These are phyloP conservation scores for Eutrema salsugineum DNA, from an alignment of 441 rosid genomes.

Conservation along the genomic window DNA sequence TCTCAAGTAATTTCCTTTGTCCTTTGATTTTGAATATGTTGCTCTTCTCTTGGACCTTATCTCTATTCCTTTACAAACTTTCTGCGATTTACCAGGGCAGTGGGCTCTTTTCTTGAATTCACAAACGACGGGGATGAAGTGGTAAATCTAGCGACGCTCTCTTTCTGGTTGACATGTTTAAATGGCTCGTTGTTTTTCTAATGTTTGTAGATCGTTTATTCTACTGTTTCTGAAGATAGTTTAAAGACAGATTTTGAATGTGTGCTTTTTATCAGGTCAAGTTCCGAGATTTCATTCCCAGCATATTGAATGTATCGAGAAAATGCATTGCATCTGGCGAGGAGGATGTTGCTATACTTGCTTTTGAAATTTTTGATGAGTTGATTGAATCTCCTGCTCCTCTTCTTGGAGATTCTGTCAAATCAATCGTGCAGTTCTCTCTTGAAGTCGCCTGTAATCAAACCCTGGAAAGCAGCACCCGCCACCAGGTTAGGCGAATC, in stretches of 20 bases:
- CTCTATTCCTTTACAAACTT: conserved; percentile 13
- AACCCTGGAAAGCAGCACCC: conserved; percentile 82
- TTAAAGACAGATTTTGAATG: not conserved
- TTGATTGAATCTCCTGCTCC: conserved; percentile 99
- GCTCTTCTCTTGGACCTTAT: conserved; percentile 5
- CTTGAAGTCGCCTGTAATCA: conserved; percentile 97
- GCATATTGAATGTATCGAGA: conserved; percentile 94
- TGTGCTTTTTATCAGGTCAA: conserved; percentile 57
- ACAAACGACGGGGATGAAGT: conserved; percentile 81
- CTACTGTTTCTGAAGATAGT: not conserved
- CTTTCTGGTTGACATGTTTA: not conserved
- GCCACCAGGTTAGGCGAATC: conserved; percentile 78
- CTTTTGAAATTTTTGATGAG: conserved; percentile 99
- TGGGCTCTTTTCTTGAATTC: conserved; percentile 96
- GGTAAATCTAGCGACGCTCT: conserved; percentile 49
- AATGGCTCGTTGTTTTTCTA: not conserved
- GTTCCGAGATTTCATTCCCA: conserved; percentile 97
- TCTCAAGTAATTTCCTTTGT: conserved; percentile 66
- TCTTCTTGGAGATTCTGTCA: conserved; percentile 96
- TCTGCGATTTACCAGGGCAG: conserved; percentile 65
- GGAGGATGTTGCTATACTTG: conserved; percentile 97
- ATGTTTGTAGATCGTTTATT: too few relatives aligned
- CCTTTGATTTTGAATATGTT: conserved; percentile 1
- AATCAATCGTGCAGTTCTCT: conserved; percentile 93
- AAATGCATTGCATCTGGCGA: conserved; percentile 92